These are phyloP conservation scores for Diatrype stigma DNA, from an alignment of 2,329 filamentous ascomycete species.

Conservation along the genomic window DNA sequence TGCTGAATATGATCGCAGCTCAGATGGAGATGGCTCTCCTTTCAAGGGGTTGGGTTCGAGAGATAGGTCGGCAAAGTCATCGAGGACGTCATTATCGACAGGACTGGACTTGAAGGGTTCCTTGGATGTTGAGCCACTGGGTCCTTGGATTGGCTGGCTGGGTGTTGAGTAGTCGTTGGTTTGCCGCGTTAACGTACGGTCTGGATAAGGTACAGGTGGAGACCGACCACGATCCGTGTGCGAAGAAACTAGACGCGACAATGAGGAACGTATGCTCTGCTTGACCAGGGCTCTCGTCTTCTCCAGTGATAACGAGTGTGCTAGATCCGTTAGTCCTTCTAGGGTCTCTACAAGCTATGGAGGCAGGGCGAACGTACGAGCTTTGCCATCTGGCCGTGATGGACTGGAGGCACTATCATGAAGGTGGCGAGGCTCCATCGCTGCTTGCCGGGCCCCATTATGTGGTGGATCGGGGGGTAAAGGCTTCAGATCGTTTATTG, in stretches of 20 bases:
- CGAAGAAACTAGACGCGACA: slow-evolving; percentile 25
- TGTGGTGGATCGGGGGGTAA: slow-evolving; percentile 19
- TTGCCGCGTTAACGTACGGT: slow-evolving; percentile 11
- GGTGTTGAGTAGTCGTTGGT: slow-evolving; percentile 16
- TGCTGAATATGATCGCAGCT: slow-evolving; percentile 39
- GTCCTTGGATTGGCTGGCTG: slow-evolving; percentile 12
- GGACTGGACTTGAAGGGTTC: slow-evolving; percentile 15
- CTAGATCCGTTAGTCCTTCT: slow-evolving; percentile 14
- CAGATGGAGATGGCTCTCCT: slow-evolving; percentile 15
- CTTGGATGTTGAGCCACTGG: slow-evolving; percentile 18
- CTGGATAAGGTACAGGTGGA: slow-evolving; percentile 1
- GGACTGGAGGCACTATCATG: slow-evolving; percentile 12
- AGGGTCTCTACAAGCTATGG: neutral
- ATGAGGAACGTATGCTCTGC: slow-evolving; percentile 35
- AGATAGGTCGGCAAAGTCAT: slow-evolving; percentile 31
- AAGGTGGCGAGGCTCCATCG: slow-evolving; percentile 7
- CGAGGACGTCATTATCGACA: slow-evolving; percentile 28
- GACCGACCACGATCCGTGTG: slow-evolving; percentile 7
- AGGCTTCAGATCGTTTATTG: slow-evolving; percentile 72
- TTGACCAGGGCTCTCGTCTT: slow-evolving; percentile 50
- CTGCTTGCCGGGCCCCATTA: slow-evolving; percentile 15
- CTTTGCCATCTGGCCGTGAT: slow-evolving; percentile 11
- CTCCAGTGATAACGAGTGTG: slow-evolving; percentile 49
- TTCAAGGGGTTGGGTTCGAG: slow-evolving; percentile 30
- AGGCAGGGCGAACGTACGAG: slow-evolving; percentile 16